A percentile compares a stretch with the other conserved stretches of the same genome.
These are phyloP conservation scores for Salvia splendens DNA, from an alignment of 257 asterid species.

Conservation along the genomic window DNA sequence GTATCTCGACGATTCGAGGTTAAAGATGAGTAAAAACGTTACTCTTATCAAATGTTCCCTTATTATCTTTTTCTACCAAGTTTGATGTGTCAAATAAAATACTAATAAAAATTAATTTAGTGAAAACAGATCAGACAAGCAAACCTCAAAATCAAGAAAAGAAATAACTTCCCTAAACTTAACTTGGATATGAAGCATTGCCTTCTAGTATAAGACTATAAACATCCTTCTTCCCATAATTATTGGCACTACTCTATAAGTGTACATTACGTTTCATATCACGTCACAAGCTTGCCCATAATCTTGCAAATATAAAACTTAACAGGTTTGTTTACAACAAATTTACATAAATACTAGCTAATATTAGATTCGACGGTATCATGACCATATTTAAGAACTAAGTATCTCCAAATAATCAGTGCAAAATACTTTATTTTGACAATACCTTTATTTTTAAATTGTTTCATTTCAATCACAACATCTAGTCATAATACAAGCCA, in stretches of 20 bases:
- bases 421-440: no score
- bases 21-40: no score
- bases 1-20: no score
- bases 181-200: conserved; percentile 29
- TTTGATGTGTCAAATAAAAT: neutral
- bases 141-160: conserved; percentile 29
- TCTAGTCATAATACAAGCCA: no score
- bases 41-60: no score
- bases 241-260: conserved; percentile 10
- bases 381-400: no score
- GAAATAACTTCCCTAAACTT: neutral
- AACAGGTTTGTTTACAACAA: neutral
- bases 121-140: conserved; percentile 24
- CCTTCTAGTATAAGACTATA: conserved; percentile 15
- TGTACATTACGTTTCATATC: neutral
- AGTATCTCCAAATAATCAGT: no score
- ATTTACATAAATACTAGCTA: no score
- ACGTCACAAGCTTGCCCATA: conserved; percentile 4
- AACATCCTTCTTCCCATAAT: conserved; percentile 19
- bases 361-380: no score
- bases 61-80: neutral
- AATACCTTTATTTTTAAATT: no score
- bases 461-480: no score
- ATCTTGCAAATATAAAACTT: neutral
- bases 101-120: neutral